phyloP scores from a whole-genome alignment of 176 grass and related monocot species.

The Bolboschoenus planiculmis region DNA sequence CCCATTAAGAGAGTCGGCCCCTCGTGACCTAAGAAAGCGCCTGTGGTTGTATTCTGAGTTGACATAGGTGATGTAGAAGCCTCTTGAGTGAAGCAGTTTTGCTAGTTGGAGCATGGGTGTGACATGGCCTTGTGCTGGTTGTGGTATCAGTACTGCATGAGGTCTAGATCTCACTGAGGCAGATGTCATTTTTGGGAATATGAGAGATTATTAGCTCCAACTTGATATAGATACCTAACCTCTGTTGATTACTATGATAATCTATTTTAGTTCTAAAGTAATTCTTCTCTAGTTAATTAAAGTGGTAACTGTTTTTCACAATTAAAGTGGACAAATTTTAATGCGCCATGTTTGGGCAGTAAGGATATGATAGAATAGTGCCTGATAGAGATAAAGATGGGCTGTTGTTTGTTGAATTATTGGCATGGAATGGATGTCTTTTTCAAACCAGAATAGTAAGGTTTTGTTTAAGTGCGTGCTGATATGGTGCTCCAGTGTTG shows the following conservation, averaged over 20 bases:
- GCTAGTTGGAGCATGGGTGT: conserved; percentile 69
- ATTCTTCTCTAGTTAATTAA: background rate
- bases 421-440: background rate
- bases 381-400: background rate
- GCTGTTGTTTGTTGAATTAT: conserved; percentile 13
- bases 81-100: conserved; percentile 55
- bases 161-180: background rate
- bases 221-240: background rate
- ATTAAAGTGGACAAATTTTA: background rate
- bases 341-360: background rate
- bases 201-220: background rate
- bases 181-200: conserved; percentile 4
- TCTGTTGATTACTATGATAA: background rate
- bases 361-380: background rate
- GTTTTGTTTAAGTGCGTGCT: background rate
- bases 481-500: background rate
- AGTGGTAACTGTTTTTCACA: background rate
- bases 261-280: background rate
- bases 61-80: conserved; percentile 62
- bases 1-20: conserved; percentile 30
- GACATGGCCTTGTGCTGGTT: conserved; percentile 66
- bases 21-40: conserved; percentile 42
- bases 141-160: conserved; percentile 56
- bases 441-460: background rate
- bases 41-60: conserved; percentile 75